Evolutionary conservation across 352 stramenopile species (phyloP).

Genomic region (Phytophthora colocasiae): DNA sequence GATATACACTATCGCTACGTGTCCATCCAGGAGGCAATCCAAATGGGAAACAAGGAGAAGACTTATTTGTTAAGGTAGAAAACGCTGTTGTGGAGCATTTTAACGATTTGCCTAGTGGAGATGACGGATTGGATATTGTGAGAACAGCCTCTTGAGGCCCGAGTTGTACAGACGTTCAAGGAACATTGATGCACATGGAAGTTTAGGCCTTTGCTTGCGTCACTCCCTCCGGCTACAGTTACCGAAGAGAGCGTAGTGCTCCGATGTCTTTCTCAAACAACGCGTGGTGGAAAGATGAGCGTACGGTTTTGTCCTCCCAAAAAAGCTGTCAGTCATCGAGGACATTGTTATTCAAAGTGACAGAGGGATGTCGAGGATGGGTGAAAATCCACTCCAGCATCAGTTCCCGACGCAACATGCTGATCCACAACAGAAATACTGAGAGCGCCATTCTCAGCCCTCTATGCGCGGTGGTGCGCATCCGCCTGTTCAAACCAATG

Average conservation of each 20-base stretch:
- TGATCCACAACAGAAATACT: not conserved
- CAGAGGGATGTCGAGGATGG: too few species aligned
- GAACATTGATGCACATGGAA: not conserved
- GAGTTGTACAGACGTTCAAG: not conserved
- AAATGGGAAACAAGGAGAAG: conserved; percentile 1
- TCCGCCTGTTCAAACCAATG: not conserved
- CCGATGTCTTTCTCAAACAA: too few species aligned
- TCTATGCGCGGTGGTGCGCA: not conserved
- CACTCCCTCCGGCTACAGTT: too few species aligned
- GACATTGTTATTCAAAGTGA: too few species aligned
- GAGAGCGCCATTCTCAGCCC: not conserved
- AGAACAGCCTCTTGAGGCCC: not conserved
- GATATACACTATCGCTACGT: conserved; percentile 1
- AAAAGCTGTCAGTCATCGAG: too few species aligned
- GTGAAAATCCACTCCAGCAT: not conserved
- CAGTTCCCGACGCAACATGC: not conserved
- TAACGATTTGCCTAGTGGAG: not conserved
- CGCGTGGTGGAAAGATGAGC: too few species aligned
- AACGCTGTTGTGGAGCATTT: not conserved
- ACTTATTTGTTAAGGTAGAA: conserved; percentile 2
- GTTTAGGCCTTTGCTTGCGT: too few species aligned
- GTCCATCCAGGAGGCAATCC: not conserved
- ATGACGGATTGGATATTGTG: not conserved
- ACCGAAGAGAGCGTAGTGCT: too few species aligned
- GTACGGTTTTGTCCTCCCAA: too few species aligned